A percentile compares a stretch with the other conserved stretches of the same genome.
These are phyloP conservation scores for Microascus cirrosus DNA, from an alignment of 2,329 filamentous ascomycete species.

Conservation along the genomic window DNA sequence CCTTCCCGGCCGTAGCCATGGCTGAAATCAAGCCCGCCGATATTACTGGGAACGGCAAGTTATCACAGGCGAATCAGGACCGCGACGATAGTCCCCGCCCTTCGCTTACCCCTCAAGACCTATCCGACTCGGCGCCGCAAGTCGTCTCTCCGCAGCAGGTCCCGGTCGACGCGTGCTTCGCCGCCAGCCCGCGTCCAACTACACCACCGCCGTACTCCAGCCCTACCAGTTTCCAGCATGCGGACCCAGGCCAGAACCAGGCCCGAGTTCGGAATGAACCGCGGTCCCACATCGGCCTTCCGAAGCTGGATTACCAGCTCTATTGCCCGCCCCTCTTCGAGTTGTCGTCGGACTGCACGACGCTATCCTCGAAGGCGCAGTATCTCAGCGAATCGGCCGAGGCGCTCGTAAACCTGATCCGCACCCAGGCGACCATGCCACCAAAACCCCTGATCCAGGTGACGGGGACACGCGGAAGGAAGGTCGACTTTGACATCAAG, in stretches of 20 bases:
- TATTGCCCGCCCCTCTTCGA: constrained; percentile 41
- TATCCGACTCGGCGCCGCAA: neutral
- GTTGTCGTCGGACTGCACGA: constrained; percentile 34
- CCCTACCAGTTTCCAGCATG: neutral
- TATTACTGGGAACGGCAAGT: neutral
- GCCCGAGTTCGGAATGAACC: neutral
- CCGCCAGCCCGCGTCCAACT: neutral
- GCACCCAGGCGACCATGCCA: constrained; percentile 36
- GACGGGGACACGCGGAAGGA: constrained; percentile 29
- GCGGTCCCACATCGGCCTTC: constrained; percentile 33
- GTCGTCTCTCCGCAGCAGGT: neutral
- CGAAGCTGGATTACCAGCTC: constrained; percentile 36
- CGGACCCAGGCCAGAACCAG: neutral
- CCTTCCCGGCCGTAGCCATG: neutral
- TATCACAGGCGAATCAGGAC: no score
- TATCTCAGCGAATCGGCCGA: constrained; percentile 33
- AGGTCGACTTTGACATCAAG: constrained; percentile 39
- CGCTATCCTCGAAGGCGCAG: constrained; percentile 33
- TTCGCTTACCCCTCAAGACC: neutral
- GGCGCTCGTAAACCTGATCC: constrained; percentile 33
- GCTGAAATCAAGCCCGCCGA: neutral
- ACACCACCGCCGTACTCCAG: constrained; percentile 1
- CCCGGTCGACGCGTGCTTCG: neutral
- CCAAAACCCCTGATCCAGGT: constrained; percentile 43
- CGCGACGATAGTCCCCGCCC: no score